phyloP scores from a whole-genome alignment of 306 rosid species.

The Begonia loranthoides region DNA sequence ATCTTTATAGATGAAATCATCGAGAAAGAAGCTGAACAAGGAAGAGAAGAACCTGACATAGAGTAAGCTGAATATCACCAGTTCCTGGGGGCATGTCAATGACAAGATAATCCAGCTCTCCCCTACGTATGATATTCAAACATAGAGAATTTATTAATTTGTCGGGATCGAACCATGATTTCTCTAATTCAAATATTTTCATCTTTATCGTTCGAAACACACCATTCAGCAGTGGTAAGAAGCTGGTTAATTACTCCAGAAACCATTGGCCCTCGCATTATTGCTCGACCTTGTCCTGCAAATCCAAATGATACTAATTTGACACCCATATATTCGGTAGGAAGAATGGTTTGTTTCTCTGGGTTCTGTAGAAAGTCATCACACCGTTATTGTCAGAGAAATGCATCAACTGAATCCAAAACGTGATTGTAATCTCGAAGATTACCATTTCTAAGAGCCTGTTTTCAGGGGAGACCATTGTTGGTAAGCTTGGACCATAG shows the following conservation, averaged over 20 bases:
- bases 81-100: constrained; percentile 99
- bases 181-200: too few relatives aligned
- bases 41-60: constrained; percentile 67
- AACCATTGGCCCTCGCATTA: constrained; percentile 99
- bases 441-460: constrained; percentile 75
- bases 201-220: constrained; percentile 6
- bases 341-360: constrained; percentile 73
- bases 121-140: constrained; percentile 35
- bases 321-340: constrained; percentile 90
- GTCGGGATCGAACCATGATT: too few relatives aligned
- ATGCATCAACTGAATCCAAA: constrained; percentile 12
- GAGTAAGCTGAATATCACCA: constrained; percentile 94
- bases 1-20: not conserved
- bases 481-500: constrained; percentile 97
- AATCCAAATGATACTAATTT: constrained; percentile 95
- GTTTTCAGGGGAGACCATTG: constrained; percentile 97
- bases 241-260: constrained; percentile 93
- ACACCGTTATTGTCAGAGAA: constrained; percentile 17
- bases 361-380: constrained; percentile 42
- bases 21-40: not conserved
- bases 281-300: constrained; percentile 95
- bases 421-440: constrained; percentile 4
- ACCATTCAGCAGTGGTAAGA: constrained; percentile 91
- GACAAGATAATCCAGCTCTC: constrained; percentile 90
- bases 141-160: too few relatives aligned